Percentiles rank a stretch among this genome's conserved stretches.
Evolutionary conservation across 495 filamentous ascomycete genomes (phyloP).

Genomic region (Aspergillus campestris): DNA sequence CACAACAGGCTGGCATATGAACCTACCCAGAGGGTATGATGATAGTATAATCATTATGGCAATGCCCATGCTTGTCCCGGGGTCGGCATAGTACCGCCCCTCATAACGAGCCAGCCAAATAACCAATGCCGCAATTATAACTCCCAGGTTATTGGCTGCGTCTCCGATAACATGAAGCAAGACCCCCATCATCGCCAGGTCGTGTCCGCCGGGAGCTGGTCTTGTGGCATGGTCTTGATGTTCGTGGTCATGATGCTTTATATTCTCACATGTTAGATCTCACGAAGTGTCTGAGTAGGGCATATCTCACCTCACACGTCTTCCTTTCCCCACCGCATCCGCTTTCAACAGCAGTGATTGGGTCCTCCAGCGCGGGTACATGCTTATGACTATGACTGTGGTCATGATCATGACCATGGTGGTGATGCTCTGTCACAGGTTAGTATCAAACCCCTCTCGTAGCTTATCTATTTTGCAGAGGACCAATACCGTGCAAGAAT

Average conservation of each 20-base stretch:
- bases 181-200: slow-evolving; percentile 41
- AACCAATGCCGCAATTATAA: slow-evolving; percentile 36
- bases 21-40: slow-evolving; percentile 31
- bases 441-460: too few species aligned
- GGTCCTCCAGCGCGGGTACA: slow-evolving; percentile 5
- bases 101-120: slow-evolving; percentile 35
- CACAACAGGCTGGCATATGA: background rate
- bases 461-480: background rate
- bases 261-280: slow-evolving; percentile 25
- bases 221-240: slow-evolving; percentile 33
- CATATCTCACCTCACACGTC: background rate
- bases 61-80: slow-evolving; percentile 38
- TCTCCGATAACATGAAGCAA: slow-evolving; percentile 43
- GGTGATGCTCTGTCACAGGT: slow-evolving; percentile 7
- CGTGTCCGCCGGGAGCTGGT: slow-evolving; percentile 15
- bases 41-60: slow-evolving; percentile 35
- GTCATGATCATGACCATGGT: slow-evolving; percentile 12
- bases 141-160: slow-evolving; percentile 42
- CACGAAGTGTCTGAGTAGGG: slow-evolving; percentile 6
- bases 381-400: slow-evolving; percentile 20
- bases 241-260: slow-evolving; percentile 42
- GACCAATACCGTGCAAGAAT: slow-evolving; percentile 8
- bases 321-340: too few species aligned
- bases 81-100: slow-evolving; percentile 41
- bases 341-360: background rate